Evolutionary conservation across 192 early-diverging fungal species (phyloP).

Genomic region (Podila verticillata): DNA sequence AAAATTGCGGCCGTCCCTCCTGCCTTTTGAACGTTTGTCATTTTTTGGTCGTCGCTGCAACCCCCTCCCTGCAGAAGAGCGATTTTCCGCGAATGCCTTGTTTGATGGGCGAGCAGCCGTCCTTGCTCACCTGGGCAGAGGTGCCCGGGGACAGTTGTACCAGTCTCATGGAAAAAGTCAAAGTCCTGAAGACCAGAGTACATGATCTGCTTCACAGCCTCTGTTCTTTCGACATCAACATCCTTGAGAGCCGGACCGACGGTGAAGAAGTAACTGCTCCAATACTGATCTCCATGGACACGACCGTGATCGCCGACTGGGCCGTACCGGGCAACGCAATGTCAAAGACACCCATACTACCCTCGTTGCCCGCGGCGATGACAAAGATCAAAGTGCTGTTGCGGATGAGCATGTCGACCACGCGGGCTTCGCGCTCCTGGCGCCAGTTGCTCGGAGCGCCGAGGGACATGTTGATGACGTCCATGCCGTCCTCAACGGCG

Average conservation of each 20-base stretch:
- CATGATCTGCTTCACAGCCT: slow-evolving; percentile 51
- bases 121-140: slow-evolving; percentile 42
- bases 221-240: slow-evolving; percentile 36
- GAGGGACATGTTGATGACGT: slow-evolving; percentile 85
- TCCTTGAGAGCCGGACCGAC: slow-evolving; percentile 8
- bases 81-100: slow-evolving; percentile 52
- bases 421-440: slow-evolving; percentile 63
- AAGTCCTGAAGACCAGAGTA: slow-evolving; percentile 7
- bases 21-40: slow-evolving; percentile 51
- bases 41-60: slow-evolving; percentile 71
- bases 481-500: slow-evolving; percentile 71
- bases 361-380: slow-evolving; percentile 68
- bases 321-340: slow-evolving; percentile 62
- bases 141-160: slow-evolving; percentile 44
- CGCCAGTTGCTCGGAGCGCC: slow-evolving; percentile 66
- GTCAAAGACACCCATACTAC: slow-evolving; percentile 61
- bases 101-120: slow-evolving; percentile 58
- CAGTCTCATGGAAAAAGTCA: slow-evolving; percentile 38
- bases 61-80: slow-evolving; percentile 68
- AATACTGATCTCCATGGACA: slow-evolving; percentile 49
- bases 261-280: slow-evolving; percentile 5
- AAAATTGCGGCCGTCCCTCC: slow-evolving; percentile 70
- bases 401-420: slow-evolving; percentile 54
- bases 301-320: slow-evolving; percentile 61
- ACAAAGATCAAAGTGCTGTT: slow-evolving; percentile 53